Evolutionary conservation across 2,329 filamentous ascomycete species (phyloP), one percentile per base, ranked within the genome.

Genomic region (Lasiodiplodia citricola): DNA sequence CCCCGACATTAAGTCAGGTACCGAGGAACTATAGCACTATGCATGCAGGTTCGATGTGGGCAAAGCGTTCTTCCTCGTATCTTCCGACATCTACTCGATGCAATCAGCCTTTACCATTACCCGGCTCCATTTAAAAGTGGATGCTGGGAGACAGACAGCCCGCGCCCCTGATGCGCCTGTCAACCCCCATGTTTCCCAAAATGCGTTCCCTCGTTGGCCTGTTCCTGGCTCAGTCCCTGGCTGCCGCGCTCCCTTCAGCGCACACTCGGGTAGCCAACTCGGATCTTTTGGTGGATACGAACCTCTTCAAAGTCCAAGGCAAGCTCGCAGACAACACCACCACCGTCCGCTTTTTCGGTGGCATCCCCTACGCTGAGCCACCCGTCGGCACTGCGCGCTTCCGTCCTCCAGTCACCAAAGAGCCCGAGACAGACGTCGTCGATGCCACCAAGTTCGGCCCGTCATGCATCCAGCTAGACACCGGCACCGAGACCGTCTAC

Each of bases 401-500:
- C 55, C 52, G 47, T 65, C 70, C 73, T 31, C 73, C 73, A 2
- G 67, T 74, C 14, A 70, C 72, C 16, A 71, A 70, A 41, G 56
- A 64, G 14, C 71, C 71, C 21, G 64, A 37, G 11, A 60, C 70
- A 51, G 50, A 71, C 23, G 71, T 68, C 2, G 56, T 74, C 35
- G 71, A 74, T 35, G 71, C 67, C 16, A 69, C 71, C 4, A 71
- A 69, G 68, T 74, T 73, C 68, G 73, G 73, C 2, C 71, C 71
- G 23, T 74, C 73, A 18, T 74, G 72, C 35, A 74, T 74, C 14
- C 72, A 72, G 58, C 70, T 70, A 47, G 72, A 67, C 54, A 72
- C 67, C 57, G 73, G 73, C n/a, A 28, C 66, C 18, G 65, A 68
- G 41, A 73, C 73, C 11, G 72, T 72, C 31, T 74, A 74, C 44